phyloP scores from a whole-genome alignment of 176 grass and related monocot genomes.

The Aegilops bicornis region DNA sequence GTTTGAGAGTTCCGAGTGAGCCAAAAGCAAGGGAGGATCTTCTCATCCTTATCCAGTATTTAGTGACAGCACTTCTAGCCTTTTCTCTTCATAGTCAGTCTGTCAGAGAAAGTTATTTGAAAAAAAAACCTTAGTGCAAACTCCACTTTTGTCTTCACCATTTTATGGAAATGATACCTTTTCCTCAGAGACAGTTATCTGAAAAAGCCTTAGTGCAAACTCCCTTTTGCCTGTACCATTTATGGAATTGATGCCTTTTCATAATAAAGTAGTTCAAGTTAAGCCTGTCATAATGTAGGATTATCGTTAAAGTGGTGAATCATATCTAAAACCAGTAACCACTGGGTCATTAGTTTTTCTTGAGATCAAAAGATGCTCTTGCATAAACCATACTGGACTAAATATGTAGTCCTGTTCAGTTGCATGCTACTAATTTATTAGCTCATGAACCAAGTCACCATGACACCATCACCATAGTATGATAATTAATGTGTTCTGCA shows the following conservation, averaged over 20 bases:
- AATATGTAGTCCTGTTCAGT: slow-evolving; percentile 10
- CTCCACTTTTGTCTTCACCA: background rate
- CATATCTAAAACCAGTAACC: background rate
- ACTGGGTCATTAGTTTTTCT: slow-evolving; percentile 18
- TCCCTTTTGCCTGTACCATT: background rate
- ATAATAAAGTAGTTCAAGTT: background rate
- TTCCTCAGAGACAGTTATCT: background rate
- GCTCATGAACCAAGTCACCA: slow-evolving; percentile 7
- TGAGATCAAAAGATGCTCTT: slow-evolving; percentile 12
- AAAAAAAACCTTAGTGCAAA: background rate
- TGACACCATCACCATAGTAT: slow-evolving; percentile 4
- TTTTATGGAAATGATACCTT: slow-evolving; percentile 1
- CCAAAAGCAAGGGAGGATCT: slow-evolving; percentile 21
- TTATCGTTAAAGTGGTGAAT: background rate
- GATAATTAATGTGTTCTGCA: slow-evolving; percentile 41
- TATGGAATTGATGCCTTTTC: slow-evolving; percentile 17
- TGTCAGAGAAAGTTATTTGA: background rate
- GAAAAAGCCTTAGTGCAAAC: slow-evolving; percentile 2
- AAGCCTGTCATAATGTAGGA: slow-evolving; percentile 13
- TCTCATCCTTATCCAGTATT: background rate
- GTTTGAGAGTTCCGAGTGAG: background rate
- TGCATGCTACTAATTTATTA: slow-evolving; percentile 11
- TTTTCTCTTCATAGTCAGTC: slow-evolving; percentile 27
- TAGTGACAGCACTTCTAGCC: background rate
- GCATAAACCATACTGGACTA: slow-evolving; percentile 17